These are phyloP conservation scores for Coccinonectria pachysandricola DNA, from an alignment of 2,329 filamentous ascomycete species.

Conservation along the genomic window DNA sequence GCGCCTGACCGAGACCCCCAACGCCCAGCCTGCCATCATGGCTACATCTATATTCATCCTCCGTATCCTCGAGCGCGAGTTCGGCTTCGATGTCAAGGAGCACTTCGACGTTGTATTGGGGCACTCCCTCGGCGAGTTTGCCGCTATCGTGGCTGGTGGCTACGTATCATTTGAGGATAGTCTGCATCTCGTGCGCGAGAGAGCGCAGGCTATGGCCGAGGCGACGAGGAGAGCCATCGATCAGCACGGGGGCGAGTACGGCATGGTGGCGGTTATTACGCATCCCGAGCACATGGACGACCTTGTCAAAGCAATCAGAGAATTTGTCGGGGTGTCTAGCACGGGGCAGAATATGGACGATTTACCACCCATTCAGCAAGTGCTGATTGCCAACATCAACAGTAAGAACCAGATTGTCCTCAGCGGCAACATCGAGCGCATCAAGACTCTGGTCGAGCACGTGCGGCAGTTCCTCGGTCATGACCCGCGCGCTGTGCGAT, in stretches of 20 bases:
- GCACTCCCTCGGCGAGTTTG: constrained; percentile 88
- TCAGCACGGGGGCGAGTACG: constrained; percentile 68
- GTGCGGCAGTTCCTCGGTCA: constrained; percentile 83
- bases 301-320: constrained; percentile 64
- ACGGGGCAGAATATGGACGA: constrained; percentile 58
- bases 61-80: constrained; percentile 76
- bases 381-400: constrained; percentile 88
- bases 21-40: constrained; percentile 94
- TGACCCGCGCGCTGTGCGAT: constrained; percentile 74
- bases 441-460: constrained; percentile 72
- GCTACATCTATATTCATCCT: constrained; percentile 85
- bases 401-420: constrained; percentile 94
- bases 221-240: constrained; percentile 59
- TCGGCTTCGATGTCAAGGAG: constrained; percentile 60
- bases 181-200: constrained; percentile 61
- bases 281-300: constrained; percentile 64
- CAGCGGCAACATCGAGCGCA: constrained; percentile 74
- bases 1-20: constrained; percentile 67
- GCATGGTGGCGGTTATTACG: constrained; percentile 89
- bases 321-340: constrained; percentile 63
- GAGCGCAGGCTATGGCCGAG: constrained; percentile 74
- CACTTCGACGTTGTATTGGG: constrained; percentile 76
- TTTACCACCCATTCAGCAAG: constrained; percentile 70
- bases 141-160: constrained; percentile 75
- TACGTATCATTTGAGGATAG: constrained; percentile 72